Evolutionary conservation across 805 yeast species (phyloP).

Genomic region (Candida saitoana): DNA sequence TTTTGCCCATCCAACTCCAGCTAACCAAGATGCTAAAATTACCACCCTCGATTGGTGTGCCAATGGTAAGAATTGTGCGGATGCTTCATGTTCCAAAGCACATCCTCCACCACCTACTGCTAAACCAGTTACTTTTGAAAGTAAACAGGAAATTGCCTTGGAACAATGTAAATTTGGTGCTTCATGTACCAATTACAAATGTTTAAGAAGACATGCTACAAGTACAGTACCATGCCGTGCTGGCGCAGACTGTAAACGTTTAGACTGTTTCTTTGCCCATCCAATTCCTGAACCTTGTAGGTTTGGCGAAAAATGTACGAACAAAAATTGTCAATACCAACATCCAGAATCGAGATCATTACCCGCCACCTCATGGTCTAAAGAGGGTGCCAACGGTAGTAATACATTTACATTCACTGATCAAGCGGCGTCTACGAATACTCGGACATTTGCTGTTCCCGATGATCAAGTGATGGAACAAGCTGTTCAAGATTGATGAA

Average conservation of each 20-base stretch:
- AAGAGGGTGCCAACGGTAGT: constrained; percentile 17
- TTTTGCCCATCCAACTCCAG: constrained; percentile 90
- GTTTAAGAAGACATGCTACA: constrained; percentile 83
- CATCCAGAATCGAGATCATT: constrained; percentile 75
- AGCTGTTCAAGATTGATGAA: constrained; percentile 31
- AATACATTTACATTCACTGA: not conserved
- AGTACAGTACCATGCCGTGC: constrained; percentile 73
- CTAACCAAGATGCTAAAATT: constrained; percentile 69
- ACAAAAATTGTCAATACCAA: constrained; percentile 63
- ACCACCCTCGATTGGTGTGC: constrained; percentile 72
- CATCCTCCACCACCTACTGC: constrained; percentile 76
- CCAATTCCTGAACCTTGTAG: constrained; percentile 78
- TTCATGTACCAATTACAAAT: constrained; percentile 70
- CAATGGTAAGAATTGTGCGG: constrained; percentile 59
- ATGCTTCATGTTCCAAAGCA: constrained; percentile 62
- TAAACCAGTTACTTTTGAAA: constrained; percentile 18
- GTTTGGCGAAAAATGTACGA: constrained; percentile 72
- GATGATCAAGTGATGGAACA: constrained; percentile 70
- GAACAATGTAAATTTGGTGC: constrained; percentile 82
- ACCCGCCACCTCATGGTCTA: constrained; percentile 34
- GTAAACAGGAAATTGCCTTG: constrained; percentile 35
- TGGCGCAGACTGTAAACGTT: constrained; percentile 72
- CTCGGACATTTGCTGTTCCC: constrained; percentile 73
- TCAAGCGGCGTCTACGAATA: constrained; percentile 34
- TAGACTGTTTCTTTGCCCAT: constrained; percentile 80